These are phyloP conservation scores for Poterioochromonas sp. DNA, from an alignment of 352 stramenopile species.

Conservation along the genomic window DNA sequence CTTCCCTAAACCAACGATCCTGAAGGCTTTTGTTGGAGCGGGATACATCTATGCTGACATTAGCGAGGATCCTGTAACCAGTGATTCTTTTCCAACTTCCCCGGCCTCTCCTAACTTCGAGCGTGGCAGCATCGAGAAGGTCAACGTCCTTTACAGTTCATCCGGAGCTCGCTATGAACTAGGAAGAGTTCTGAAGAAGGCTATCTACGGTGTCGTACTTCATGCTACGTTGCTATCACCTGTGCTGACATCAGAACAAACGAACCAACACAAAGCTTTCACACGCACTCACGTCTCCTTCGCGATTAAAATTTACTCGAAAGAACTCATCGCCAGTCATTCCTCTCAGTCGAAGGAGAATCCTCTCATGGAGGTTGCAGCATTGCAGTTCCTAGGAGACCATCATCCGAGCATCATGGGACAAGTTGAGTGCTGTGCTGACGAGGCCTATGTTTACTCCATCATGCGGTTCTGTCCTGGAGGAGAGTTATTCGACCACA, in stretches of 20 bases:
- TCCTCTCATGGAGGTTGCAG: conserved; percentile 38
- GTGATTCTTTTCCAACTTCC: too few relatives aligned
- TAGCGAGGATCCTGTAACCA: too few relatives aligned
- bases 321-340: not conserved
- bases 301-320: conserved; percentile 31
- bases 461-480: conserved; percentile 60
- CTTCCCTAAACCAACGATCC: not conserved
- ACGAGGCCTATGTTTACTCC: conserved; percentile 57
- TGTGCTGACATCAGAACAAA: not conserved
- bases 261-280: not conserved
- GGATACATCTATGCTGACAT: too few relatives aligned
- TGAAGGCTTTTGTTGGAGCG: too few relatives aligned
- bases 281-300: not conserved
- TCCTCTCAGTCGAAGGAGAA: conserved; percentile 28
- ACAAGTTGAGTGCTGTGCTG: conserved; percentile 38
- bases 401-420: conserved; percentile 40
- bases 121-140: too few relatives aligned
- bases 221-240: not conserved
- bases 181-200: not conserved
- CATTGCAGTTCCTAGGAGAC: conserved; percentile 37
- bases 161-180: not conserved
- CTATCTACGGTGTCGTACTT: conserved; percentile 1
- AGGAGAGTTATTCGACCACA: conserved; percentile 62
- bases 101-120: too few relatives aligned
- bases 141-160: not conserved